Evolutionary conservation across 441 rosid species (phyloP).

Genomic region (Pelargonium citronellum): DNA sequence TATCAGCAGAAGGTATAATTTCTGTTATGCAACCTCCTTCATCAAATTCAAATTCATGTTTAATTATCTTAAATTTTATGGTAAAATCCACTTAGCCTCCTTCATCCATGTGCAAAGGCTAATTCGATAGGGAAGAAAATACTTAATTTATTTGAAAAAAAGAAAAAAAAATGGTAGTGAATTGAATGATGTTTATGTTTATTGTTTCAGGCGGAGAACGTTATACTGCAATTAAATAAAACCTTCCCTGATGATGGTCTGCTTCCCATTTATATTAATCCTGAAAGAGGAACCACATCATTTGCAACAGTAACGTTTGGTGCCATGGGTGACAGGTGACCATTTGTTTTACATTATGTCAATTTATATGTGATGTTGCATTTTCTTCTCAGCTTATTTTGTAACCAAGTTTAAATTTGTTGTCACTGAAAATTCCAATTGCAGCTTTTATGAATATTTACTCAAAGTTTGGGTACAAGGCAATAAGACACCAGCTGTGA

Average conservation of each 20-base stretch:
- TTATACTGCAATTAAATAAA: constrained; percentile 55
- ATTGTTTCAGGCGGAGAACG: constrained; percentile 70
- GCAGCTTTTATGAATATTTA: constrained; percentile 96
- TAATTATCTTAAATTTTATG: not conserved
- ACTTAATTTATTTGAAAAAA: not conserved
- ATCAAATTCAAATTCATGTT: not conserved
- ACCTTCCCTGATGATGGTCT: constrained; percentile 82
- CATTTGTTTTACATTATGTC: too few species aligned
- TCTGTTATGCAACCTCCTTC: constrained; percentile 9
- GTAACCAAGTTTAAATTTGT: not conserved
- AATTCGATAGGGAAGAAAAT: too few species aligned
- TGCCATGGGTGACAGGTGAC: constrained; percentile 77
- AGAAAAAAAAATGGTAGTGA: not conserved
- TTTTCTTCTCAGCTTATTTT: too few species aligned
- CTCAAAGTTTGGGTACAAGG: constrained; percentile 98
- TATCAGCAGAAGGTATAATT: constrained; percentile 77
- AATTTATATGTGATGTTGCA: too few species aligned
- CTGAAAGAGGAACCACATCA: constrained; percentile 53
- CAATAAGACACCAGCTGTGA: constrained; percentile 66
- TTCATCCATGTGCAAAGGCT: too few species aligned
- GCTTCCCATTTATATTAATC: constrained; percentile 83
- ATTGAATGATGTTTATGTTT: constrained; percentile 3
- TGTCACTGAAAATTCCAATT: constrained; percentile 4
- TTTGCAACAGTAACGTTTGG: constrained; percentile 81
- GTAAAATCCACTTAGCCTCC: too few species aligned